Base-by-base conservation (phyloP, 1,284 basidiomycete genomes). In the Rhodotorula sp. region DNA sequence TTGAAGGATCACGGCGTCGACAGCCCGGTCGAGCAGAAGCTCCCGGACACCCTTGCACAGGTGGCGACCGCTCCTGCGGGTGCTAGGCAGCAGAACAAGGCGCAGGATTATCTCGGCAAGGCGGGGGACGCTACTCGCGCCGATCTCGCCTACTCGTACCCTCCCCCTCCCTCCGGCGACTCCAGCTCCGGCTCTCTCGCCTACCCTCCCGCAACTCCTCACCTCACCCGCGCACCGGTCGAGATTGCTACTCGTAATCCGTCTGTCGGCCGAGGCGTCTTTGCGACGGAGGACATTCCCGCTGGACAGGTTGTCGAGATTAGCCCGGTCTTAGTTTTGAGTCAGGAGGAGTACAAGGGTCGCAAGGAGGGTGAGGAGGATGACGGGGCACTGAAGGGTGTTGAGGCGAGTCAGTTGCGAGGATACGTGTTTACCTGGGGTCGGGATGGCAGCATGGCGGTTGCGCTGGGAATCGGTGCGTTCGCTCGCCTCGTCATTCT, bases 401-500 rank as follows among this genome's bases (percentile, higher is more conserved):
- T 77, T 0, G 74, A 73, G 34, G 70, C 89, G 75, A 94, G 90
- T 0, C 81, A 90, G 0, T 81, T 95, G 22, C 90, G 94, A 74
- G 87, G 89, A 60, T 94, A 94, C 78, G 88, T 91, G 0, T 94
- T 94, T 78, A 88, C 86, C 54, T 96, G 92, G 56, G 70, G 82
- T 58, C 85, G 87, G 72, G 76, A 77, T 13, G 89, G 89, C 0
- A 85, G 86, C 3, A 92, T 92, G 90, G 94, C 90, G 0, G 84
- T 98, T 2, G 90, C 91, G 0, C 80, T 95, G 0, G 94, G 94
- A 2, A 83, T 95, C 36, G 93, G 92, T 92, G 77, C 60, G 52
- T 52, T 39, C 24, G 62, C 44, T n/a, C 32, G 46, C 55, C 34
- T 46, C 17, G 44, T 57, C 55, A 39, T 29, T 24, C 60, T 32